Base-by-base conservation (phyloP, 768 basidiomycete species). In the Pulveroboletus ravenelii region DNA sequence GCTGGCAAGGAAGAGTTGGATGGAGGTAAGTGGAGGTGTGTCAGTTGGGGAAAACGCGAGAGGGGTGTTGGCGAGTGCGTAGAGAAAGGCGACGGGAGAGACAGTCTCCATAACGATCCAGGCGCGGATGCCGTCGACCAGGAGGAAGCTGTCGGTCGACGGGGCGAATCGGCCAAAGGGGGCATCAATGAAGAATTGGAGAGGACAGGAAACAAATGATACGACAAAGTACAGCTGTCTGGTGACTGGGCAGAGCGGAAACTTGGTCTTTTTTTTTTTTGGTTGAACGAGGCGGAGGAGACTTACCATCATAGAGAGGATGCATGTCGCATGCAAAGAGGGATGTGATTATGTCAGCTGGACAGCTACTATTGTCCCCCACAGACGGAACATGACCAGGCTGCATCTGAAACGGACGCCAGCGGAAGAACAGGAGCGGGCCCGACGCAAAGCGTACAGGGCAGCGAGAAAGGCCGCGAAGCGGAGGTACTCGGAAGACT, bases 71-170 rank as follows among this genome's bases (percentile, higher is more conserved):
- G 72, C 55, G 65, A 81, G 76, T 0, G 76, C 66, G 60, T 74
- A 65, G n/a, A 78, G 23, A 65, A 89, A 84, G 14, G 66, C 55
- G 34, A 75, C 27, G 1, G 86, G 86, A 0, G 87, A 76, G 18
- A 84, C 72, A 32, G 85, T 68, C 59, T 90, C 88, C 89, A 90
- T 89, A 49, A 77, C 9, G 13, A 89, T 88, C 88, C 88, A 91
- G n/a, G 85, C 56, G 51, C 62, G 70, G 51, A 75, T 68, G 20
- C 84, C 87, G 54, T 90, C 78, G 7, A 87, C 56, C 10, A 81
- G 66, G 53, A 84, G 68, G 49, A 76, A 54, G 55, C 74, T 77
- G 27, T 78, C 55, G 52, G 50, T 56, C 37, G 54, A 65, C 0
- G 77, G 79, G 0, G 82, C 66, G 62, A 93, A 93, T 0, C 87